Percentiles rank a stretch among this genome's conserved stretches.
These are phyloP conservation scores for Beauveria pseudobassiana DNA, from an alignment of 2,329 filamentous ascomycete species.

Conservation along the genomic window DNA sequence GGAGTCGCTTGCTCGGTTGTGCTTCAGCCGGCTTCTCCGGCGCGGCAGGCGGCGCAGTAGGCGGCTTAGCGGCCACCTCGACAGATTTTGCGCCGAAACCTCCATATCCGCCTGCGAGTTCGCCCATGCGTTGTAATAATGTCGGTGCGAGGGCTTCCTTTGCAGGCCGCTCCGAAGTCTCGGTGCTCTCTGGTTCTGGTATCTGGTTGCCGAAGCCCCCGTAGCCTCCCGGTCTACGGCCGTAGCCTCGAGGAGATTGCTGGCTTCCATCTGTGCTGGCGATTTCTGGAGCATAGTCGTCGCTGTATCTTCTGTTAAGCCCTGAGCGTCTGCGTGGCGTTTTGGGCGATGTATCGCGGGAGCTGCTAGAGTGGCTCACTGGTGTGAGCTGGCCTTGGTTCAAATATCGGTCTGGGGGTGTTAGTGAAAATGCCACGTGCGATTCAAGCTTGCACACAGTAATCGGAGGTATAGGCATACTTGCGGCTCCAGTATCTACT, in stretches of 20 bases:
- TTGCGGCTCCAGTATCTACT: constrained; percentile 46
- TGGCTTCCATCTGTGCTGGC: constrained; percentile 34
- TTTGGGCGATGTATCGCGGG: constrained; percentile 55
- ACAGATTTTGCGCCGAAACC: not conserved
- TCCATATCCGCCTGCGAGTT: constrained; percentile 39
- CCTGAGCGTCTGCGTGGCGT: constrained; percentile 42
- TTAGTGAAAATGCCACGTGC: constrained; percentile 15
- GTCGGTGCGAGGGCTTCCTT: constrained; percentile 3
- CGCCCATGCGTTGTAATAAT: constrained; percentile 56
- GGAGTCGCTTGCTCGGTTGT: not conserved
- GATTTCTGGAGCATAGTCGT: constrained; percentile 39
- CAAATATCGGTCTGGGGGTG: constrained; percentile 43
- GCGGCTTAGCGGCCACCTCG: not conserved
- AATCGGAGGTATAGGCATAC: constrained; percentile 28
- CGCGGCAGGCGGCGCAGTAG: not conserved
- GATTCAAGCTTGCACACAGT: no score
- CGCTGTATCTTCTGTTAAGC: constrained; percentile 32
- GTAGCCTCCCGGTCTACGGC: constrained; percentile 39
- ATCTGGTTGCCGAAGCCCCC: constrained; percentile 37
- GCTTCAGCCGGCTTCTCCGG: not conserved
- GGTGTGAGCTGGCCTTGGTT: constrained; percentile 55
- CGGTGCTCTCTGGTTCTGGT: constrained; percentile 30
- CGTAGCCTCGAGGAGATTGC: constrained; percentile 27
- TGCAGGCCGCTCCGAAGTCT: constrained; percentile 29
- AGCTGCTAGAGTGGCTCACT: constrained; percentile 52